These are phyloP conservation scores for Obba rivulosa DNA, from an alignment of 768 basidiomycete genomes.

Conservation along the genomic window DNA sequence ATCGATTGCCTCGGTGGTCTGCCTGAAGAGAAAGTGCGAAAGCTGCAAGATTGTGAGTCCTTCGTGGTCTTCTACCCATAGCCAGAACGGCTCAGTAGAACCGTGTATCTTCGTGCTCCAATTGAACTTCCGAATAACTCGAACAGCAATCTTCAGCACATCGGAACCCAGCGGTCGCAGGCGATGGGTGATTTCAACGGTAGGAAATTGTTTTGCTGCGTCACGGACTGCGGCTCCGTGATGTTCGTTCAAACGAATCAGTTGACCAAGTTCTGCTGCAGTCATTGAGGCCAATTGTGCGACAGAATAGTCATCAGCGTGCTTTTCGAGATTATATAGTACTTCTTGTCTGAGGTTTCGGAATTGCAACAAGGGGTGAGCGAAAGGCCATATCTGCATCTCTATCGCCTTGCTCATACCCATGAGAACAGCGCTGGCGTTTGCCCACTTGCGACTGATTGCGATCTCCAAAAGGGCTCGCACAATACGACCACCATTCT, in stretches of 20 bases:
- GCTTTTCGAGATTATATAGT: slow-evolving; percentile 69
- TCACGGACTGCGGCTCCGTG: slow-evolving; percentile 77
- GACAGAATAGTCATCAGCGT: slow-evolving; percentile 77
- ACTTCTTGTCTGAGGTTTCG: slow-evolving; percentile 65
- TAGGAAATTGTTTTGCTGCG: slow-evolving; percentile 84
- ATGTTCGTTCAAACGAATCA: slow-evolving; percentile 80
- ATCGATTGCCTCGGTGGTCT: slow-evolving; percentile 51
- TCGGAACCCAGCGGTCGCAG: slow-evolving; percentile 83
- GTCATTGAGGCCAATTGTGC: slow-evolving; percentile 64
- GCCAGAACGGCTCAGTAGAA: slow-evolving; percentile 80
- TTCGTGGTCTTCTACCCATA: slow-evolving; percentile 90
- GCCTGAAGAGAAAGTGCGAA: slow-evolving; percentile 65
- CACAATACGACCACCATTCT: slow-evolving; percentile 91
- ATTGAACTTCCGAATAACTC: slow-evolving; percentile 60
- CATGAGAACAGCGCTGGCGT: slow-evolving; percentile 71
- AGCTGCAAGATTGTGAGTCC: slow-evolving; percentile 81
- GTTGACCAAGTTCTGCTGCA: slow-evolving; percentile 65
- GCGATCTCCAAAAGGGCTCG: slow-evolving; percentile 95
- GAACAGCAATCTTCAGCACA: slow-evolving; percentile 70
- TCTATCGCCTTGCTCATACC: slow-evolving; percentile 92
- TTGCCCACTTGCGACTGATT: slow-evolving; percentile 89
- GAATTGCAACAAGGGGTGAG: slow-evolving; percentile 85
- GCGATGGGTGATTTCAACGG: slow-evolving; percentile 54
- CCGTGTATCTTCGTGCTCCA: slow-evolving; percentile 81
- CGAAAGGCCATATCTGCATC: slow-evolving; percentile 90